Conservation (phyloP, 345 rosid genomes). For the Limnanthes douglasii region DNA sequence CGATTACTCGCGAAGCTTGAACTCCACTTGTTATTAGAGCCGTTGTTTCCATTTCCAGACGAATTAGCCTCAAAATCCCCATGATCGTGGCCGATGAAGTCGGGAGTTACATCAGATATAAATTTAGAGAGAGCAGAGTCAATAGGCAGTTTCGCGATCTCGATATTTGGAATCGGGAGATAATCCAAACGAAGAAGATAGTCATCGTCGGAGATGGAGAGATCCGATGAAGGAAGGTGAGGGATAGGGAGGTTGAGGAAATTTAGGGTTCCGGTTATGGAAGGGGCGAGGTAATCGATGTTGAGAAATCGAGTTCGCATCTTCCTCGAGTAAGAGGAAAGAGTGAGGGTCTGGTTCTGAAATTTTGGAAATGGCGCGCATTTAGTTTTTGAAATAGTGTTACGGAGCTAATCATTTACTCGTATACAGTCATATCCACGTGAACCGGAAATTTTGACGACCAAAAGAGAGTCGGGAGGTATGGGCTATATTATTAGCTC, state of each 20-base stretch:
- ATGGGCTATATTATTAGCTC: too few relatives aligned
- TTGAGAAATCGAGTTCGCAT: slow-evolving; percentile 78
- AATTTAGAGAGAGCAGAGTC: slow-evolving; percentile 43
- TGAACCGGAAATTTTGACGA: too few relatives aligned
- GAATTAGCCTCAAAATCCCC: slow-evolving; percentile 11
- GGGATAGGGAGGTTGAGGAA: slow-evolving; percentile 55
- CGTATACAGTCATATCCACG: too few relatives aligned
- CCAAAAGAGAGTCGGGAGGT: too few relatives aligned
- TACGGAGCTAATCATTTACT: too few relatives aligned
- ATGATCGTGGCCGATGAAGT: slow-evolving; percentile 14
- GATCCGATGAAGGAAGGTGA: slow-evolving; percentile 14
- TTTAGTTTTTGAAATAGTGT: too few relatives aligned
- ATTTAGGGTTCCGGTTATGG: slow-evolving; percentile 24
- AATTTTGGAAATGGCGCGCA: too few relatives aligned
- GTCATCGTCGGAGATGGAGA: slow-evolving; percentile 11
- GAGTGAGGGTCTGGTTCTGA: too few relatives aligned
- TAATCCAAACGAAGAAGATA: slow-evolving; percentile 17
- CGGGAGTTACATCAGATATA: slow-evolving; percentile 37
- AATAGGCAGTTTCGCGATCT: slow-evolving; percentile 24
- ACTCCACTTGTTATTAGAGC: slow-evolving; percentile 2
- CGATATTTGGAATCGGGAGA: slow-evolving; percentile 11
- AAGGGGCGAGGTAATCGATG: slow-evolving; percentile 32
- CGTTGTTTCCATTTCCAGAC: slow-evolving; percentile 1
- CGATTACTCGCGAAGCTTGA: slow-evolving; percentile 3
- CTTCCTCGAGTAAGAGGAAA: too few relatives aligned